Evolutionary conservation across 2,329 filamentous ascomycete species (phyloP).

Genomic region (Fusarium metavorans): DNA sequence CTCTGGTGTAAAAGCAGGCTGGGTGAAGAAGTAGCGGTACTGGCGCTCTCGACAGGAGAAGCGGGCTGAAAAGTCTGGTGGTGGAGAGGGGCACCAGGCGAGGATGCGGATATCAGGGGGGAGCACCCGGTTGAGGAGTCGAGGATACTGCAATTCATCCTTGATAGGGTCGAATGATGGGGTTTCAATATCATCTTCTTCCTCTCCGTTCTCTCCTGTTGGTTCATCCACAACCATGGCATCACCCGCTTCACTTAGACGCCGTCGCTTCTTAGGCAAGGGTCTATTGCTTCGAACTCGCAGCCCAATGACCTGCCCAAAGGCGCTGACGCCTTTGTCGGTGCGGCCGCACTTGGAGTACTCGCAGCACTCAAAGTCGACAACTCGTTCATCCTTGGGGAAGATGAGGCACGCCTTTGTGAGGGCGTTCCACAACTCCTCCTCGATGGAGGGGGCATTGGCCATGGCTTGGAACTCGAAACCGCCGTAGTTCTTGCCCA

Average conservation of each 20-base stretch:
- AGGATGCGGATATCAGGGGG: conserved; percentile 90
- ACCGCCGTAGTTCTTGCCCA: conserved; percentile 91
- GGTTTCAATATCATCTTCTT: conserved; percentile 33
- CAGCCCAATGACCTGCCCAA: conserved; percentile 92
- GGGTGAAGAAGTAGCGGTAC: conserved; percentile 98
- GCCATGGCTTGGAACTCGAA: conserved; percentile 87
- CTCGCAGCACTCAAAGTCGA: conserved; percentile 86
- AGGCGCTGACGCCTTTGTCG: conserved; percentile 93
- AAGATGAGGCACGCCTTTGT: conserved; percentile 85
- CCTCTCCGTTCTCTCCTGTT: conserved; percentile 29
- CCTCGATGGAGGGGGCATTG: conserved; percentile 84
- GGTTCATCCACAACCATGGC: conserved; percentile 35
- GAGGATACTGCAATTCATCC: conserved; percentile 87
- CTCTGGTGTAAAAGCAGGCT: conserved; percentile 83
- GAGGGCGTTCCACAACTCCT: conserved; percentile 92
- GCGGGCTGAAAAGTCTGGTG: conserved; percentile 85
- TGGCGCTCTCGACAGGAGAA: conserved; percentile 92
- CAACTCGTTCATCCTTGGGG: conserved; percentile 69
- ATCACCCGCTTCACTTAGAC: conserved; percentile 39
- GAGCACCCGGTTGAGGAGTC: conserved; percentile 86
- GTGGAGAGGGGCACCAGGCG: conserved; percentile 90
- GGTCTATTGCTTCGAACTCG: conserved; percentile 84
- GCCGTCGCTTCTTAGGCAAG: conserved; percentile 52
- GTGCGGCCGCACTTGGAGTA: conserved; percentile 97
- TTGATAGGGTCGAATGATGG: conserved; percentile 71